A percentile compares a stretch with the other conserved stretches of the same genome.
Evolutionary conservation across 495 filamentous ascomycete species (phyloP).

Genomic region (Talaromyces adpressus): DNA sequence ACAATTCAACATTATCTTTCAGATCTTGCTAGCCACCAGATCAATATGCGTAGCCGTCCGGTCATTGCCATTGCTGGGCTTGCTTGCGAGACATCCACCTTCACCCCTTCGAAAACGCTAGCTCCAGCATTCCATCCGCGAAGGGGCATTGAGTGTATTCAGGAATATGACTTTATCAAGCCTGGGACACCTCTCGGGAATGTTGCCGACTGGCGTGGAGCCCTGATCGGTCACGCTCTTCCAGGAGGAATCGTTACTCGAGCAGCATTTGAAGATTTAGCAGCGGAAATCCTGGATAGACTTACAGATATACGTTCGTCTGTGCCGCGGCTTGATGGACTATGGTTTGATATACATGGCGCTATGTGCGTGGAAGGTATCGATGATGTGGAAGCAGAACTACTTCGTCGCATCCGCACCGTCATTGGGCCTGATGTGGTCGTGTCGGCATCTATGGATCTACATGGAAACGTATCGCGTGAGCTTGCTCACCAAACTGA

Average conservation of each 20-base stretch:
- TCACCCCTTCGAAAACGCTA: conserved; percentile 44
- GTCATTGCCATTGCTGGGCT: conserved; percentile 49
- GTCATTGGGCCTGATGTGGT: conserved; percentile 42
- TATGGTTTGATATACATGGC: conserved; percentile 55
- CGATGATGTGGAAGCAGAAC: conserved; percentile 45
- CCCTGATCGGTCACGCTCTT: conserved; percentile 47
- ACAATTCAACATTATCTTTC: neutral
- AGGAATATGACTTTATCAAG: conserved; percentile 41
- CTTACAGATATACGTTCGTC: conserved; percentile 27
- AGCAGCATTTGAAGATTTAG: conserved; percentile 40
- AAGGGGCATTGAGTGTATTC: conserved; percentile 37
- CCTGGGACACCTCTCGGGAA: conserved; percentile 31
- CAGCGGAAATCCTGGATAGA: conserved; percentile 38
- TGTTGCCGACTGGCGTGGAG: conserved; percentile 41
- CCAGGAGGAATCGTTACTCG: conserved; percentile 45
- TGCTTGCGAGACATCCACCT: conserved; percentile 50
- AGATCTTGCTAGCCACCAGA: too few species aligned
- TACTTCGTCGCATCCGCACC: conserved; percentile 38
- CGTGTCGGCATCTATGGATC: conserved; percentile 50
- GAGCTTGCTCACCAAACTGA: conserved; percentile 44
- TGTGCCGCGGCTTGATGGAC: conserved; percentile 29
- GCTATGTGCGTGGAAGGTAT: conserved; percentile 50
- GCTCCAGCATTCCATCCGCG: conserved; percentile 47
- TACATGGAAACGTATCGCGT: conserved; percentile 51
- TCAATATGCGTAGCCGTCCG: conserved; percentile 20